These are phyloP conservation scores for Fraxinus greggii DNA, from an alignment of 305 asterid genomes.

Conservation along the genomic window DNA sequence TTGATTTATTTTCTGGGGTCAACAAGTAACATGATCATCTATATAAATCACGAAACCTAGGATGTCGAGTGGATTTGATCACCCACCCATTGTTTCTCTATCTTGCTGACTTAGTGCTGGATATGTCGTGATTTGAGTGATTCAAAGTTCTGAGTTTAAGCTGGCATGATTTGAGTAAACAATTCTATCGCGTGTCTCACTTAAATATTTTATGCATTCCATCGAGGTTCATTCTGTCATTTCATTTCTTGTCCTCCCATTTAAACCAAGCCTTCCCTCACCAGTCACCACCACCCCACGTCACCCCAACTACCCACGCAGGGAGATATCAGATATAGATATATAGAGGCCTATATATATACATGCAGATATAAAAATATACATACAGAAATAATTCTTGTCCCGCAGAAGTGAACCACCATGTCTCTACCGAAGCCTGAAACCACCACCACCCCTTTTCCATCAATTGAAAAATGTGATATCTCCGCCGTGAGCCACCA, in stretches of 20 bases:
- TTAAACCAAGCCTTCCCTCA: constrained; percentile 55
- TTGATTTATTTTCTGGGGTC: too few species aligned
- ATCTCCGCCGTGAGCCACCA: constrained; percentile 34
- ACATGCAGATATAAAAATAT: constrained; percentile 8
- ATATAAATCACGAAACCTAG: background rate
- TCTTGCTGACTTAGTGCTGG: background rate
- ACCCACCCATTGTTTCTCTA: background rate
- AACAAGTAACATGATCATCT: background rate
- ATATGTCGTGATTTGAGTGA: background rate
- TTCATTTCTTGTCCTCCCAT: constrained; percentile 20
- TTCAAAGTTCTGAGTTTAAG: background rate
- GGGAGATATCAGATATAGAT: background rate
- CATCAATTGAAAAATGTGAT: constrained; percentile 75
- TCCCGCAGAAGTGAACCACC: background rate
- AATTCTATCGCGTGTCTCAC: too few species aligned
- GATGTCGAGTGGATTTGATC: background rate
- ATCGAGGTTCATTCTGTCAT: constrained; percentile 26
- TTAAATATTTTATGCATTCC: background rate
- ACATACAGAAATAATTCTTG: background rate
- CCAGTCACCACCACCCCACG: constrained; percentile 37
- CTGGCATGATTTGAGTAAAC: background rate
- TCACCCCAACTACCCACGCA: constrained; percentile 4
- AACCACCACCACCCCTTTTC: constrained; percentile 40
- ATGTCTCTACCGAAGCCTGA: constrained; percentile 42
- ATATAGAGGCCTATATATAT: constrained; percentile 14